Evolutionary conservation across 768 basidiomycete genomes (phyloP), one percentile per base, ranked within the genome.

Genomic region (Russula emetica): DNA sequence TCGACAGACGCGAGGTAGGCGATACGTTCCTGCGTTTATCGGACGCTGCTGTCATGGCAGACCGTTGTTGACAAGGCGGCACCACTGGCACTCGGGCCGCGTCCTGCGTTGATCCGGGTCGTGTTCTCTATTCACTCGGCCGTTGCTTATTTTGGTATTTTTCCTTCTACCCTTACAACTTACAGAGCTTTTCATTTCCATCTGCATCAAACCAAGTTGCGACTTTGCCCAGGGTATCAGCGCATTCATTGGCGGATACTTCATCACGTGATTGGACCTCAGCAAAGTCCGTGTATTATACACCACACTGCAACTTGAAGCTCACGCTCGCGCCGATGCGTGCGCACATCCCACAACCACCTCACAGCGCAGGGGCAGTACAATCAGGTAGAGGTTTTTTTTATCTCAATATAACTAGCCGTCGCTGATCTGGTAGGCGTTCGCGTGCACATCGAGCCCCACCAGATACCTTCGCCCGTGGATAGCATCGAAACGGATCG

Each of bases 401-500:
- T 10, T 36, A 7, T 0, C 20, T 14, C 2, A 18, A 9, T 53
- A n/a, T 13, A 3, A 30, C n/a, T 28, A 26, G 24, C 56, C 45
- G n/a, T 28, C 26, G n/a, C 55, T 54, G 30, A 18, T 68, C 56
- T 10, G 42, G 44, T 69, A 89, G 92, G 93, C 61, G 80, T 91
- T 60, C 84, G 90, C 45, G 81, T 88, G 52, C 84, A 86, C 62
- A 92, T 99, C 69, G 92, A 98, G 73, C 86, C 90, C 8, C 82
- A 77, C 69, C 94, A 96, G 71, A 86, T 98, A 32, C 97, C 97
- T n/a, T 95, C 94, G 3, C 88, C 93, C 26, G 85, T 92, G 18
- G 86, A 89, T 47, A 78, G 85, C 14, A 85, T 90, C 57, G 90
- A 92, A 69, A 75, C 79, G 7, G 95, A 98, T 80, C 85, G 89